Conservation (phyloP, 352 stramenopile genomes). For the Phytophthora chlamydospora region DNA sequence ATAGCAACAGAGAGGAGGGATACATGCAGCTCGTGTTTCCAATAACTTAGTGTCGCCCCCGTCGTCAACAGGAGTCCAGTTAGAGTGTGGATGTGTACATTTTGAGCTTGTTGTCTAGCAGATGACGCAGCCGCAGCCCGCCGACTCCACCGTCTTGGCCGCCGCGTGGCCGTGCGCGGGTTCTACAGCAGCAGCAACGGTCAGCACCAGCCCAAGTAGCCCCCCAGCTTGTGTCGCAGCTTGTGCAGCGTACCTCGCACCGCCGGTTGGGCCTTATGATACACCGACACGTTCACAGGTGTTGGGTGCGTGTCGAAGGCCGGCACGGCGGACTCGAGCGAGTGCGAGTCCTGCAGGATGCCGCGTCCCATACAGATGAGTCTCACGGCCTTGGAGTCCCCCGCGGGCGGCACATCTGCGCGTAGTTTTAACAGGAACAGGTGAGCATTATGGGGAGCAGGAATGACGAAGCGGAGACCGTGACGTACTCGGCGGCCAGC, state of each 20-base stretch:
- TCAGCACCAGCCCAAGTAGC: constrained; percentile 12
- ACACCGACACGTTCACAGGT: constrained; percentile 94
- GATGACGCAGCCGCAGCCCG: constrained; percentile 68
- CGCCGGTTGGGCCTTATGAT: constrained; percentile 44
- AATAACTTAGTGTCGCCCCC: constrained; percentile 40
- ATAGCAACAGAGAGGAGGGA: neutral
- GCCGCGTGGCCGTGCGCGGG: constrained; percentile 24
- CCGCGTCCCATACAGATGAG: constrained; percentile 96
- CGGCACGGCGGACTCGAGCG: constrained; percentile 83
- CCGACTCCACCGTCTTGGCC: constrained; percentile 51
- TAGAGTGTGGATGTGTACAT: constrained; percentile 33
- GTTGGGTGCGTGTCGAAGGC: constrained; percentile 95
- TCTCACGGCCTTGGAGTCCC: constrained; percentile 73
- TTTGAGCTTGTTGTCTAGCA: constrained; percentile 34
- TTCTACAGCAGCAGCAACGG: constrained; percentile 22
- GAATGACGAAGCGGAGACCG: neutral
- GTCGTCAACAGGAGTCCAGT: constrained; percentile 32
- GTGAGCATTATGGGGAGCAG: constrained; percentile 1
- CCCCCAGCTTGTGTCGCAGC: constrained; percentile 7
- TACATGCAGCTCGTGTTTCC: constrained; percentile 27
- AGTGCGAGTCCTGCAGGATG: constrained; percentile 91
- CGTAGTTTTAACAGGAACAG: neutral
- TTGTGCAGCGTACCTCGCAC: constrained; percentile 38
- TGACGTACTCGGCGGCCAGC: constrained; percentile 65
- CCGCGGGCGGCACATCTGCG: constrained; percentile 51